Percentiles rank a stretch among this genome's conserved stretches.
Conservation (phyloP, 208 protist species). For the Porcisia deanei region DNA sequence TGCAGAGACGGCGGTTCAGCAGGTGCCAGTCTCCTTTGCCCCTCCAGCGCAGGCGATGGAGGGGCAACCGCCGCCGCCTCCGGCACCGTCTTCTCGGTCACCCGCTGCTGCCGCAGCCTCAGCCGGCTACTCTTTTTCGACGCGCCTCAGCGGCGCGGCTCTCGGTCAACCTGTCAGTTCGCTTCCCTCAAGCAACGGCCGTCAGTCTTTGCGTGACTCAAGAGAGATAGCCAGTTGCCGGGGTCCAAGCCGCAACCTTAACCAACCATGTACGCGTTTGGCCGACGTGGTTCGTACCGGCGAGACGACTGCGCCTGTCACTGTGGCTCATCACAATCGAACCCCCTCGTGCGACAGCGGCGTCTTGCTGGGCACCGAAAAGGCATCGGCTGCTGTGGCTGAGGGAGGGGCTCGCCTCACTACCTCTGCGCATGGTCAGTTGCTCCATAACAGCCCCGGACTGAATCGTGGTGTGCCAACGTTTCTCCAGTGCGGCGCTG, state of each 20-base stretch:
- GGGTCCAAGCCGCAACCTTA: no score
- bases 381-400: neutral
- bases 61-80: neutral
- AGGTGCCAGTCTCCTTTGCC: neutral
- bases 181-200: constrained; percentile 24
- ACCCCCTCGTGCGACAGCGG: constrained; percentile 16
- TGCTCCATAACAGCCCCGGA: neutral
- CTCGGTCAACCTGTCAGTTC: constrained; percentile 11
- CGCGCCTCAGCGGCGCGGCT: constrained; percentile 17
- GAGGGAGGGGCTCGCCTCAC: neutral
- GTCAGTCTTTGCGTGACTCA: constrained; percentile 1
- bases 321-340: neutral
- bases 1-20: neutral
- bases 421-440: neutral
- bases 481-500: constrained; percentile 18
- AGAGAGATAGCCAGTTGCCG: neutral
- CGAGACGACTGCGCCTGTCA: neutral
- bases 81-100: neutral
- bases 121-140: constrained; percentile 6
- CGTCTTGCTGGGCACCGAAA: neutral
- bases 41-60: neutral
- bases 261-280: neutral
- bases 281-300: neutral
- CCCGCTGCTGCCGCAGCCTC: neutral
- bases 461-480: constrained; percentile 12